These are phyloP conservation scores for Trichoderma cornu-damae DNA, from an alignment of 2,329 filamentous ascomycete species.

Conservation along the genomic window DNA sequence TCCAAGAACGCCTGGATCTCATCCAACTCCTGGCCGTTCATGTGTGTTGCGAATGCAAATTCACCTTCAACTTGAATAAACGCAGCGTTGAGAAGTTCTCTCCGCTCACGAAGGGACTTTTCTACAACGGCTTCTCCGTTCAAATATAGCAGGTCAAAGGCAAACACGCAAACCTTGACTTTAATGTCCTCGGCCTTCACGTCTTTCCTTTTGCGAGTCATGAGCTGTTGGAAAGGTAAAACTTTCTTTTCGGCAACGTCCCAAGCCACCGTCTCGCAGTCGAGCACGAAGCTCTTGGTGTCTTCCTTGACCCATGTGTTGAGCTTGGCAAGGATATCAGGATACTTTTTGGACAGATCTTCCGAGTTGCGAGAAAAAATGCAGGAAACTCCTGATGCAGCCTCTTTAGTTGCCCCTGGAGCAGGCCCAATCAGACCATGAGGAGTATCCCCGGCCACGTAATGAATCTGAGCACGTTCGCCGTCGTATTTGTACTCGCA, in stretches of 20 bases:
- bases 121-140: slow-evolving; percentile 88
- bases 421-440: slow-evolving; percentile 62
- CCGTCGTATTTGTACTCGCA: slow-evolving; percentile 99
- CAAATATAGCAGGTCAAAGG: slow-evolving; percentile 89
- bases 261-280: slow-evolving; percentile 97
- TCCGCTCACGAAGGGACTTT: slow-evolving; percentile 77
- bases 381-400: slow-evolving; percentile 70
- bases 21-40: slow-evolving; percentile 82
- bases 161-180: slow-evolving; percentile 94
- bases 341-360: slow-evolving; percentile 95
- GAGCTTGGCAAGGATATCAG: slow-evolving; percentile 85
- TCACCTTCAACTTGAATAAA: slow-evolving; percentile 81
- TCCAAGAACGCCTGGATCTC: slow-evolving; percentile 91
- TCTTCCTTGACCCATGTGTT: slow-evolving; percentile 83
- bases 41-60: slow-evolving; percentile 82
- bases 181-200: slow-evolving; percentile 94
- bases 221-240: slow-evolving; percentile 92
- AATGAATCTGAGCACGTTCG: slow-evolving; percentile 97
- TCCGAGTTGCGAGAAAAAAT: slow-evolving; percentile 98
- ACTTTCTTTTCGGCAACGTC: slow-evolving; percentile 94
- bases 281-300: slow-evolving; percentile 93
- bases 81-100: slow-evolving; percentile 65
- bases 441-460: slow-evolving; percentile 75
- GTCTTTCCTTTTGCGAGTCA: slow-evolving; percentile 97
- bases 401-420: slow-evolving; percentile 57